These are phyloP conservation scores for Herpetospermum pedunculosum DNA, from an alignment of 306 rosid species.

Conservation along the genomic window DNA sequence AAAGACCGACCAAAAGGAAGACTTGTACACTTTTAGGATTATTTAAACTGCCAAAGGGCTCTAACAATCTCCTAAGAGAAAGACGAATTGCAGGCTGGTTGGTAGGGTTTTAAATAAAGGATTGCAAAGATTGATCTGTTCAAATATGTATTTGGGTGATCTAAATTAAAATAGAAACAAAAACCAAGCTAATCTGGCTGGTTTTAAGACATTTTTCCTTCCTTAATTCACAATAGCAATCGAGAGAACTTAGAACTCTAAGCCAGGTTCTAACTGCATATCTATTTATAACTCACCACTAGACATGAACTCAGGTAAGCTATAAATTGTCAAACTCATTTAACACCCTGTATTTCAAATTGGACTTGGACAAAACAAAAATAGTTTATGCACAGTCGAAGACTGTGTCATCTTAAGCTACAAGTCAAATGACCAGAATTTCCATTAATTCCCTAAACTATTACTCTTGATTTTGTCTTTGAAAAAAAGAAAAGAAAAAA, in stretches of 20 bases:
- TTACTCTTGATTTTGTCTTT: background rate
- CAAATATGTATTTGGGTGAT: background rate
- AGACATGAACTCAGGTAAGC: background rate
- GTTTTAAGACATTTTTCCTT: background rate
- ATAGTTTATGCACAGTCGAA: background rate
- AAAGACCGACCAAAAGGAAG: background rate
- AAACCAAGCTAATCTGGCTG: background rate
- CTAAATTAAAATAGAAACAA: background rate
- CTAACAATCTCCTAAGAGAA: background rate
- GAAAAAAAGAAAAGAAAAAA: background rate
- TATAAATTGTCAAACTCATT: background rate
- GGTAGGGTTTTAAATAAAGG: background rate
- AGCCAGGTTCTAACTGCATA: background rate
- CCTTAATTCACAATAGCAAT: background rate
- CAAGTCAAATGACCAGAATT: background rate
- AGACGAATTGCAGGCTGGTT: background rate
- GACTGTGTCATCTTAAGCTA: background rate
- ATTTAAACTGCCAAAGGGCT: background rate
- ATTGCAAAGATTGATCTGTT: background rate
- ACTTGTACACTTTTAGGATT: background rate
- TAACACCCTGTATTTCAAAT: background rate
- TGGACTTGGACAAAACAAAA: background rate
- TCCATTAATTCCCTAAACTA: background rate
- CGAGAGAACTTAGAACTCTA: background rate
- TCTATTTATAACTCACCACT: background rate